Evolutionary conservation across 352 stramenopile species (phyloP).

Genomic region (Phytophthora cactorum): DNA sequence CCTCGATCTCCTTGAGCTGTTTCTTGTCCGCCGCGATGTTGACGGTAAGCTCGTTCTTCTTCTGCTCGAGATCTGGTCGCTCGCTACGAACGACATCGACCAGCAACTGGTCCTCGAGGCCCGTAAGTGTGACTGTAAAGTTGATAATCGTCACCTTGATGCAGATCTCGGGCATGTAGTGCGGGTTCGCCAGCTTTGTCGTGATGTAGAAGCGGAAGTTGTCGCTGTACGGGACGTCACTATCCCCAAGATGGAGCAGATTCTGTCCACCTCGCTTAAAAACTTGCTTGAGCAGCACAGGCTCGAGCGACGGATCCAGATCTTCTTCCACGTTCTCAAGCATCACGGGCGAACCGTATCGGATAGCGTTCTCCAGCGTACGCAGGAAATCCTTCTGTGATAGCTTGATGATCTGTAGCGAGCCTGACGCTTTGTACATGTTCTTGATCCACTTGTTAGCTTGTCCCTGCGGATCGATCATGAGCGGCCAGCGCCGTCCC

Average conservation of each 20-base stretch:
- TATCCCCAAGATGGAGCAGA: slow-evolving; percentile 91
- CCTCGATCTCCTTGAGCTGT: slow-evolving; percentile 94
- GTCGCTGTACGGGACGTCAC: slow-evolving; percentile 92
- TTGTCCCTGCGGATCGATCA: slow-evolving; percentile 95
- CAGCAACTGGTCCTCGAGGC: slow-evolving; percentile 93
- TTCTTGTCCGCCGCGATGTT: slow-evolving; percentile 94
- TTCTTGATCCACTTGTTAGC: slow-evolving; percentile 95
- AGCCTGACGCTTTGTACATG: slow-evolving; percentile 83
- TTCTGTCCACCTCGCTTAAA: slow-evolving; percentile 93
- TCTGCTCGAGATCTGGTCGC: slow-evolving; percentile 91
- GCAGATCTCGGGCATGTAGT: slow-evolving; percentile 96
- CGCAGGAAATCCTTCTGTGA: slow-evolving; percentile 92
- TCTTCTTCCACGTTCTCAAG: slow-evolving; percentile 95
- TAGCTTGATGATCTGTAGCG: slow-evolving; percentile 94
- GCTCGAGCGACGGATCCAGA: slow-evolving; percentile 93
- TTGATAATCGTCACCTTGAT: slow-evolving; percentile 96
- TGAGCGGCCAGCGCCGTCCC: slow-evolving; percentile 91
- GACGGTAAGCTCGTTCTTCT: slow-evolving; percentile 93
- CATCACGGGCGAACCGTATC: slow-evolving; percentile 91
- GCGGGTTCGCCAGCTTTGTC: slow-evolving; percentile 94
- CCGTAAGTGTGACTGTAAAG: slow-evolving; percentile 93
- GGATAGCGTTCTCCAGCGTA: slow-evolving; percentile 93
- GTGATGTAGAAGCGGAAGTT: slow-evolving; percentile 95
- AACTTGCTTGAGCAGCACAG: slow-evolving; percentile 93
- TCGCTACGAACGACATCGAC: slow-evolving; percentile 94